phyloP scores from a whole-genome alignment of 176 grass and related monocot species.

The Alopecurus myosuroides region DNA sequence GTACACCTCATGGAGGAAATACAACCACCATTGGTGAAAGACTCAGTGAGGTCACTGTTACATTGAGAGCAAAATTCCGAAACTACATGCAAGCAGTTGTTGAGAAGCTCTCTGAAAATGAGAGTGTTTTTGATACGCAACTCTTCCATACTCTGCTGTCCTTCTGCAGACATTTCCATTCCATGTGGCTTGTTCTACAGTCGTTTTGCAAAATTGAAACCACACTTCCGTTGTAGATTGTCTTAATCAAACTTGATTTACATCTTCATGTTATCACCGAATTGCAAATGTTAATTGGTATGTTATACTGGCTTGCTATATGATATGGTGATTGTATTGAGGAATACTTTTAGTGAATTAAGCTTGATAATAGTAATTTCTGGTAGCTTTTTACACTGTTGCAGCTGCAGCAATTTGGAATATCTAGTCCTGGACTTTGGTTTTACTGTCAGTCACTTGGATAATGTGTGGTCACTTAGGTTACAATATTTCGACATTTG shows the following conservation, averaged over 20 bases:
- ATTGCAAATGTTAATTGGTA: neutral
- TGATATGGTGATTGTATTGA: neutral
- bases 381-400: neutral
- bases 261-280: neutral
- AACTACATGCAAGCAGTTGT: too few species aligned
- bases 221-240: neutral
- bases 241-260: neutral
- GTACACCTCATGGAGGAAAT: too few species aligned
- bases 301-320: neutral
- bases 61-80: too few species aligned
- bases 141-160: too few species aligned
- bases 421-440: neutral
- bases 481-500: slow-evolving; percentile 12
- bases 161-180: too few species aligned
- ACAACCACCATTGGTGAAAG: too few species aligned
- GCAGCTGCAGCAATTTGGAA: neutral
- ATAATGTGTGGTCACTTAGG: neutral
- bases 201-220: neutral
- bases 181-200: neutral
- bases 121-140: too few species aligned
- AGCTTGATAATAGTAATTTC: neutral
- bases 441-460: neutral
- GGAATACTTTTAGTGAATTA: neutral
- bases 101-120: too few species aligned
- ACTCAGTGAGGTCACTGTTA: too few species aligned